Evolutionary conservation across 305 asterid species (phyloP).

Genomic region (Fraxinus velutina): DNA sequence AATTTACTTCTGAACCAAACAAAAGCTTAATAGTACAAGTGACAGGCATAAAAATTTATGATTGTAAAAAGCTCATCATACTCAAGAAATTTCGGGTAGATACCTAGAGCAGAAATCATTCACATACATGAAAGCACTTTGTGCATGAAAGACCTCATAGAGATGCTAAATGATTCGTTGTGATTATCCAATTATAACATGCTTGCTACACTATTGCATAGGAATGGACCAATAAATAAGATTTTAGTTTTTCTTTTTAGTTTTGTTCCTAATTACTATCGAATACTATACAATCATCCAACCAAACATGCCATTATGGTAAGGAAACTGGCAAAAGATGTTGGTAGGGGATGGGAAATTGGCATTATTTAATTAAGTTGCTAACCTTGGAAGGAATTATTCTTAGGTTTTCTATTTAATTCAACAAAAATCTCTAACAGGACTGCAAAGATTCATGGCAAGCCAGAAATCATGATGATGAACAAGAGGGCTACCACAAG

Average conservation of each 20-base stretch:
- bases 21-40: not conserved
- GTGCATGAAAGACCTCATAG: not conserved
- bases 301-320: not conserved
- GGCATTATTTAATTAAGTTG: not conserved
- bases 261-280: not conserved
- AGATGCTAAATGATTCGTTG: not conserved
- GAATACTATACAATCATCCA: not conserved
- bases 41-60: not conserved
- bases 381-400: not conserved
- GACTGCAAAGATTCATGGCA: not conserved
- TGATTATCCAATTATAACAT: not conserved
- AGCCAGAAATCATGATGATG: not conserved
- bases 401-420: not conserved
- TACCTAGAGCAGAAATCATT: not conserved
- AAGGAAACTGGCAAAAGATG: not conserved
- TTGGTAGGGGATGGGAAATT: not conserved
- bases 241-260: not conserved
- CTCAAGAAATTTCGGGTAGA: not conserved
- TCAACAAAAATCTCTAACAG: not conserved
- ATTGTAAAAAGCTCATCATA: not conserved
- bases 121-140: not conserved
- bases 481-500: not conserved
- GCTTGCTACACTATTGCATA: not conserved
- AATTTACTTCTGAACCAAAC: not conserved
- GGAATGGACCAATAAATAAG: not conserved